These are phyloP conservation scores for Aaosphaeria arxii DNA, from an alignment of 2,329 filamentous ascomycete species.

Conservation along the genomic window DNA sequence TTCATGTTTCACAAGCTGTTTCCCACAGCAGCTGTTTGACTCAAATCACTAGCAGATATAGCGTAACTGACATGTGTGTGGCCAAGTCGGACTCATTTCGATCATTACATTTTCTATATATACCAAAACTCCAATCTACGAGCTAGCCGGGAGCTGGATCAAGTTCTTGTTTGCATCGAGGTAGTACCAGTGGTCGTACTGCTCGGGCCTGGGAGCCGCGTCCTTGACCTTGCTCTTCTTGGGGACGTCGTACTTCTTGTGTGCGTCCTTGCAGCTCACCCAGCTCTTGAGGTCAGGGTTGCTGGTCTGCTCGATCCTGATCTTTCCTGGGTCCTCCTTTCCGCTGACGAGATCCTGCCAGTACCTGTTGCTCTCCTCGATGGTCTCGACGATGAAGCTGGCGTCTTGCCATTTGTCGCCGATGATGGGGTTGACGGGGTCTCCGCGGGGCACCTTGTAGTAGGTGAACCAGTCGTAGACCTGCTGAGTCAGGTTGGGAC, in stretches of 20 bases:
- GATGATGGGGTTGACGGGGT: slow-evolving; percentile 46
- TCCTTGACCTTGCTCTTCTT: slow-evolving; percentile 4
- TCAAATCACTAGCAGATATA: too few species aligned
- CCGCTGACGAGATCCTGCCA: slow-evolving; percentile 43
- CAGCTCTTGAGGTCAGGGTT: slow-evolving; percentile 2
- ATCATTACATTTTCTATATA: too few species aligned
- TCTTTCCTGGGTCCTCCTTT: slow-evolving; percentile 35
- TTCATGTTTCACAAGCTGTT: too few species aligned
- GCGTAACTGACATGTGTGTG: too few species aligned
- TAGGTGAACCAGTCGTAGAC: slow-evolving; percentile 99
- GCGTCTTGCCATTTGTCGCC: slow-evolving; percentile 38
- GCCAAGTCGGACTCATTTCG: too few species aligned
- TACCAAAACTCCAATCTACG: too few species aligned
- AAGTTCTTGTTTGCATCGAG: not conserved
- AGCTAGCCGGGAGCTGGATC: not conserved
- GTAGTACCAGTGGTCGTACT: slow-evolving; percentile 5
- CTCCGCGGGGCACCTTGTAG: slow-evolving; percentile 99
- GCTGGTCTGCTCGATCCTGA: slow-evolving; percentile 43
- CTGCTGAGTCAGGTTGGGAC: slow-evolving; percentile 86
- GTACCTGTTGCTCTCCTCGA: slow-evolving; percentile 39
- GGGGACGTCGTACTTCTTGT: slow-evolving; percentile 3
- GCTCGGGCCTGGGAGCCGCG: slow-evolving; percentile 1
- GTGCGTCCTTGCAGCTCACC: slow-evolving; percentile 3
- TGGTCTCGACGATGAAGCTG: slow-evolving; percentile 25
- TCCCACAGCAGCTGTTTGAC: too few species aligned